Evolutionary conservation across 2,329 filamentous ascomycete species (phyloP).

Genomic region (Neonectria neomacrospora): DNA sequence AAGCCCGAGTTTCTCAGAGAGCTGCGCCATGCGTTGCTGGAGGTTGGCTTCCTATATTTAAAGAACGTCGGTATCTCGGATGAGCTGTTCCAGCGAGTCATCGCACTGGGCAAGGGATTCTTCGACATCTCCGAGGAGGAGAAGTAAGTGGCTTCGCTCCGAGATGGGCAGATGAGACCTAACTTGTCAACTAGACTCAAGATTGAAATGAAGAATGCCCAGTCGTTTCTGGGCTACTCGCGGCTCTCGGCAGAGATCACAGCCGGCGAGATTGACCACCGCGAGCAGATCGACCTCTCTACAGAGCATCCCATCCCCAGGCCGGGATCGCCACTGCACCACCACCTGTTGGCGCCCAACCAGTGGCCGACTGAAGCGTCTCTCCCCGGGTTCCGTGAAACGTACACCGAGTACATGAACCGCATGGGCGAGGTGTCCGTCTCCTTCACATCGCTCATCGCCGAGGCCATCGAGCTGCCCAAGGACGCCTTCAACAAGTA

Average conservation of each 20-base stretch:
- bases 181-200: constrained; percentile 58
- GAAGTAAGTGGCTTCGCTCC: constrained; percentile 64
- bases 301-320: constrained; percentile 77
- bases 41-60: constrained; percentile 90
- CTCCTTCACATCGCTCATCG: constrained; percentile 81
- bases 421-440: constrained; percentile 79
- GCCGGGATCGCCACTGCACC: constrained; percentile 72
- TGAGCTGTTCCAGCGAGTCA: constrained; percentile 72
- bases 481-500: constrained; percentile 78
- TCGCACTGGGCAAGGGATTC: constrained; percentile 75
- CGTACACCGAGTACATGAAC: constrained; percentile 79
- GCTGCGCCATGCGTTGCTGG: constrained; percentile 79
- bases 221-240: constrained; percentile 77
- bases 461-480: constrained; percentile 82
- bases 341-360: constrained; percentile 80
- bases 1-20: constrained; percentile 78
- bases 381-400: constrained; percentile 74
- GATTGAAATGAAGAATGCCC: constrained; percentile 79
- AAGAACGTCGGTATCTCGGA: constrained; percentile 80
- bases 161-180: background rate
- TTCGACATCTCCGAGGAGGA: constrained; percentile 81
- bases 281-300: constrained; percentile 88
- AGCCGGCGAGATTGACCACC: constrained; percentile 78
- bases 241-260: constrained; percentile 76
- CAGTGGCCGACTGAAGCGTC: constrained; percentile 78